Evolutionary conservation across 2,329 filamentous ascomycete species (phyloP).

Genomic region (Pochonia chlamydosporia): DNA sequence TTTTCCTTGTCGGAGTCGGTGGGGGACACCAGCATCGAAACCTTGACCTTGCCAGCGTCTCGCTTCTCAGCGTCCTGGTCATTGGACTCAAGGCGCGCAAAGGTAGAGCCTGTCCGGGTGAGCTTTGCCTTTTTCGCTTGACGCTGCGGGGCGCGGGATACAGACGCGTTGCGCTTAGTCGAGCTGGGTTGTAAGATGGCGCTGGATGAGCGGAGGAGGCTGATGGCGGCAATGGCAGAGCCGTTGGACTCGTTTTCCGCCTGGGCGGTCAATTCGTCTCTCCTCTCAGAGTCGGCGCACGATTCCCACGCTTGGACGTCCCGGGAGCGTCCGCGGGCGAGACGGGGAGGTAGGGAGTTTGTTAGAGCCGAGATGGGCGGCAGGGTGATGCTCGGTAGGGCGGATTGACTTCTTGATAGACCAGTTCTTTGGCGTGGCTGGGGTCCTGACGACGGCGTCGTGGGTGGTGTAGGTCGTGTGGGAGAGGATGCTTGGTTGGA

Average conservation of each 20-base stretch:
- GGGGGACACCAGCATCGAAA: constrained; percentile 31
- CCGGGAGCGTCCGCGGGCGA: constrained; percentile 68
- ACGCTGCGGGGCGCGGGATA: constrained; percentile 22
- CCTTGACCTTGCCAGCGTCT: constrained; percentile 29
- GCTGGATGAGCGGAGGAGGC: constrained; percentile 67
- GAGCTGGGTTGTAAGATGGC: constrained; percentile 47
- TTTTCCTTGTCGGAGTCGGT: constrained; percentile 93
- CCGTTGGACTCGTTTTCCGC: constrained; percentile 76
- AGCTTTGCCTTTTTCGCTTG: constrained; percentile 58
- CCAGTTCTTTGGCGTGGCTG: constrained; percentile 40
- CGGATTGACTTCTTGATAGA: constrained; percentile 67
- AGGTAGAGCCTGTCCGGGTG: constrained; percentile 53
- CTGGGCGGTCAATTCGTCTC: constrained; percentile 73
- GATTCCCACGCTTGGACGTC: constrained; percentile 90
- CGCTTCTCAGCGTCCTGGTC: constrained; percentile 20
- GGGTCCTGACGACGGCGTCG: constrained; percentile 41
- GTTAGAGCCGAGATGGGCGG: constrained; percentile 50
- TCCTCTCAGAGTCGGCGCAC: constrained; percentile 74
- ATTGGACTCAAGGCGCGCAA: constrained; percentile 50
- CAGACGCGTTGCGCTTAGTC: constrained; percentile 58
- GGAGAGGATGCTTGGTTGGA: constrained; percentile 65
- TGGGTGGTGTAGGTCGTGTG: constrained; percentile 43
- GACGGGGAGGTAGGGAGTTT: constrained; percentile 45
- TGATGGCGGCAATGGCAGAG: constrained; percentile 76
- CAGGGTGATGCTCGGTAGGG: constrained; percentile 52